Conservation (phyloP, 192 early-diverging fungal species). For the Phlyctochytrium bullatum region DNA sequence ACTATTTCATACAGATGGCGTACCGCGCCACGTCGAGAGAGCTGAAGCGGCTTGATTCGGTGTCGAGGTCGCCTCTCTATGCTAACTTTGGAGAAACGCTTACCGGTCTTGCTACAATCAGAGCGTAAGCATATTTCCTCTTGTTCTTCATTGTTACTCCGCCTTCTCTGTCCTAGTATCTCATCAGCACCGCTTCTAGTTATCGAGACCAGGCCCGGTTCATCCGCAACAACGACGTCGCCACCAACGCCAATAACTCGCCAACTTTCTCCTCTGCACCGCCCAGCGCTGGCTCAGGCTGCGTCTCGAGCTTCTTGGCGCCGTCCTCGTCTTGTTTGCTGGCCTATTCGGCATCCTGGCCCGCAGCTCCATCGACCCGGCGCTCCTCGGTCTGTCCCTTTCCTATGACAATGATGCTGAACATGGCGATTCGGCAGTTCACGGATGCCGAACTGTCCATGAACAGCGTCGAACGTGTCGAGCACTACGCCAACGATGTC, state of each 20-base stretch:
- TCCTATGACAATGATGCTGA: slow-evolving; percentile 70
- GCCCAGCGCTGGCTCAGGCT: slow-evolving; percentile 75
- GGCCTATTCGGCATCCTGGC: slow-evolving; percentile 66
- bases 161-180: not conserved
- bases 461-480: slow-evolving; percentile 85
- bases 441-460: slow-evolving; percentile 78
- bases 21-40: slow-evolving; percentile 37
- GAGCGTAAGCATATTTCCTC: slow-evolving; percentile 35
- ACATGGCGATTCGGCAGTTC: slow-evolving; percentile 64
- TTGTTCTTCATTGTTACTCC: not conserved
- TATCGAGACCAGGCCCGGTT: slow-evolving; percentile 39
- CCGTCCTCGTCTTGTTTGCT: slow-evolving; percentile 75
- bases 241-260: too few relatives aligned
- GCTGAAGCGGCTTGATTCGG: slow-evolving; percentile 35
- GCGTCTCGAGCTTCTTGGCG: slow-evolving; percentile 76
- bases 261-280: slow-evolving; percentile 23
- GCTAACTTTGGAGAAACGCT: slow-evolving; percentile 77
- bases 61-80: slow-evolving; percentile 71
- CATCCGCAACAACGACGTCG: slow-evolving; percentile 26
- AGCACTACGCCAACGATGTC: slow-evolving; percentile 69
- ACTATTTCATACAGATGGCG: slow-evolving; percentile 31
- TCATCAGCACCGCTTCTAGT: slow-evolving; percentile 42
- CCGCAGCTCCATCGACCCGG: slow-evolving; percentile 59
- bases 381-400: slow-evolving; percentile 79
- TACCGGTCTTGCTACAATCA: slow-evolving; percentile 47